Conservation (phyloP, 2,329 filamentous ascomycete species). For the Aspergillus tamarii region DNA sequence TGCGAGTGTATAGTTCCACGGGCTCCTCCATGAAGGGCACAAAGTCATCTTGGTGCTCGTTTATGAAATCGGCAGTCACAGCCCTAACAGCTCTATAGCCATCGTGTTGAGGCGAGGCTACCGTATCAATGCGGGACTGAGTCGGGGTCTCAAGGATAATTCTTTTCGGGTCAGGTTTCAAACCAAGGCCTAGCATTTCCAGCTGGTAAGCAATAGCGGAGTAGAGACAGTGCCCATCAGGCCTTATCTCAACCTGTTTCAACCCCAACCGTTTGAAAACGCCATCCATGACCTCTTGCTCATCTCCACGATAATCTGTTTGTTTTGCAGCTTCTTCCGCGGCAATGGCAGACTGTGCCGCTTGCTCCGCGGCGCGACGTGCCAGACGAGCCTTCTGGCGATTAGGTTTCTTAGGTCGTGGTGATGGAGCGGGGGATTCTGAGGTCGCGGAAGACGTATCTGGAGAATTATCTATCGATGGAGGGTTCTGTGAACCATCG, state of each 20-base stretch:
- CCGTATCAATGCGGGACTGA: slow-evolving; percentile 36
- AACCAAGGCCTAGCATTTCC: slow-evolving; percentile 47
- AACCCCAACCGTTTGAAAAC: slow-evolving; percentile 68
- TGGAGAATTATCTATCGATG: slow-evolving; percentile 10
- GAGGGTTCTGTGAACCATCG: slow-evolving; percentile 8
- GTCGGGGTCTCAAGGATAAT: slow-evolving; percentile 36
- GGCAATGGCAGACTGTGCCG: slow-evolving; percentile 68
- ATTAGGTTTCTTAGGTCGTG: slow-evolving; percentile 72
- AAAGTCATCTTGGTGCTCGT: slow-evolving; percentile 75
- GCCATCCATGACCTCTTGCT: slow-evolving; percentile 70
- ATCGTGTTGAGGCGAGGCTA: slow-evolving; percentile 41
- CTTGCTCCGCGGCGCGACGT: slow-evolving; percentile 81
- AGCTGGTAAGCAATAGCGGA: slow-evolving; percentile 88
- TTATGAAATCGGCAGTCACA: slow-evolving; percentile 78
- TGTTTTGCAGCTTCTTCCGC: slow-evolving; percentile 74
- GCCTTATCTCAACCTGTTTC: slow-evolving; percentile 75
- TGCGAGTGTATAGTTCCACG: slow-evolving; percentile 70
- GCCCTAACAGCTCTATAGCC: slow-evolving; percentile 70
- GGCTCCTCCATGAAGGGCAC: slow-evolving; percentile 84
- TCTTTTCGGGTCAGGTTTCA: slow-evolving; percentile 41
- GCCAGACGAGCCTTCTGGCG: slow-evolving; percentile 90
- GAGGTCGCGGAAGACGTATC: slow-evolving; percentile 21
- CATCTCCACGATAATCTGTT: slow-evolving; percentile 71
- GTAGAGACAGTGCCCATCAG: slow-evolving; percentile 95
- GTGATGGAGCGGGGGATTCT: slow-evolving; percentile 19